These are phyloP conservation scores for Arachis stenosperma DNA, from an alignment of 306 rosid genomes.

Conservation along the genomic window DNA sequence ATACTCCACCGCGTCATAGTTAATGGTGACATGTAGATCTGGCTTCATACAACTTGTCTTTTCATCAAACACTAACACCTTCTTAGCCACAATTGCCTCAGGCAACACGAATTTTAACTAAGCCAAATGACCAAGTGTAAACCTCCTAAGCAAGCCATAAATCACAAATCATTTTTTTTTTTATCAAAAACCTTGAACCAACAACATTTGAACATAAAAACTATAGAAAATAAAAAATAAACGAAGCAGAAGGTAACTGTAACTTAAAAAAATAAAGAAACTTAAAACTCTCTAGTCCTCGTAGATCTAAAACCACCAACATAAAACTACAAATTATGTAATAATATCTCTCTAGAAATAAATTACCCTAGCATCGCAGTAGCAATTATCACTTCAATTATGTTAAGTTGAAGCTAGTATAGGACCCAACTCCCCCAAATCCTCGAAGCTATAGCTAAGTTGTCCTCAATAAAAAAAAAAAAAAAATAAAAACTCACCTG, in stretches of 20 bases:
- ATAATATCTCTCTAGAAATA: no score
- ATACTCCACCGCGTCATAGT: slow-evolving; percentile 42
- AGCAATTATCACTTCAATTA: no score
- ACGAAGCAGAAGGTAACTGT: neutral
- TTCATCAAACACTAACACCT: slow-evolving; percentile 54
- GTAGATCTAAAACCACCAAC: neutral
- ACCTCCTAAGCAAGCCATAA: slow-evolving; percentile 61
- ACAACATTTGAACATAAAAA: no score
- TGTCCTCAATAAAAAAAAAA: no score
- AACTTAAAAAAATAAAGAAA: no score
- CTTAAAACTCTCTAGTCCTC: neutral
- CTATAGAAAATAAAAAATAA: neutral
- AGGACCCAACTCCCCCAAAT: no score
- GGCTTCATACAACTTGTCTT: slow-evolving; percentile 69
- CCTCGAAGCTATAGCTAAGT: no score
- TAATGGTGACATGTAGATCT: slow-evolving; percentile 64
- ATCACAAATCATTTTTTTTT: neutral
- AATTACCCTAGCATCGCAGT: no score
- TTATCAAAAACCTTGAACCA: no score
- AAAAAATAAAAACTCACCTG: no score
- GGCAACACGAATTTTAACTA: slow-evolving; percentile 73
- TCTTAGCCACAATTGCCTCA: slow-evolving; percentile 66
- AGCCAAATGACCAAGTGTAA: slow-evolving; percentile 70
- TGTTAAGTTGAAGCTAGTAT: no score
- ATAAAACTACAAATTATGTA: neutral